Conservation (phyloP, 805 yeast species). For the Myxozyma neotropica region DNA sequence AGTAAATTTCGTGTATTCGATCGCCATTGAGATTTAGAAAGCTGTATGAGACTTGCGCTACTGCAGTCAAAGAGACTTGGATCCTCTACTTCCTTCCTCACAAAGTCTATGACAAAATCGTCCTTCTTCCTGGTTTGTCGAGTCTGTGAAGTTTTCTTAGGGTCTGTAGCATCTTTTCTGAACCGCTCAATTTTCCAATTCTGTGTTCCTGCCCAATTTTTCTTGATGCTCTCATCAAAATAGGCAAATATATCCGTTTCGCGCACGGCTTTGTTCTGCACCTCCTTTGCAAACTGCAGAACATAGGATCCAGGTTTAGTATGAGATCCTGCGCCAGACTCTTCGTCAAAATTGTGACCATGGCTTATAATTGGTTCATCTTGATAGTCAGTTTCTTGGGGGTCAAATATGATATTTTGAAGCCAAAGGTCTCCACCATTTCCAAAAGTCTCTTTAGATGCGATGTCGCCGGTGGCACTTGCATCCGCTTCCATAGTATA, state of each 20-base stretch:
- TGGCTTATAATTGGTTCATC: constrained; percentile 11
- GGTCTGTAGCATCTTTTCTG: constrained; percentile 40
- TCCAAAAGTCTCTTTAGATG: constrained; percentile 25
- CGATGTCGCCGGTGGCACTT: background rate
- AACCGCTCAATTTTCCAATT: constrained; percentile 82
- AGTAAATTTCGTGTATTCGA: constrained; percentile 53
- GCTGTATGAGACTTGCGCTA: constrained; percentile 43
- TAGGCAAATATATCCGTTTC: constrained; percentile 61
- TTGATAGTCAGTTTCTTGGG: constrained; percentile 2
- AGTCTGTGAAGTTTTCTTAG: constrained; percentile 16
- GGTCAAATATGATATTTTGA: constrained; percentile 8
- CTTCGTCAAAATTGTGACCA: constrained; percentile 6
- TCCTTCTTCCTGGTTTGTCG: constrained; percentile 41
- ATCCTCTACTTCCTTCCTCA: constrained; percentile 47
- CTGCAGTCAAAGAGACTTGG: constrained; percentile 48
- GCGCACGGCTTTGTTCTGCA: constrained; percentile 15
- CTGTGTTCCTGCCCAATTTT: constrained; percentile 85
- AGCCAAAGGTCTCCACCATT: constrained; percentile 33
- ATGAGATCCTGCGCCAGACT: constrained; percentile 31
- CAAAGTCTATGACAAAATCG: constrained; percentile 50
- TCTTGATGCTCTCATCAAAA: constrained; percentile 70
- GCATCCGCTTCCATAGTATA: background rate
- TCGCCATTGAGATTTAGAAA: constrained; percentile 48
- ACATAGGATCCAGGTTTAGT: constrained; percentile 34
- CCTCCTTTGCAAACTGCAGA: constrained; percentile 18